Conservation (phyloP, 441 rosid species). For the Hypseocharis bilobata region DNA sequence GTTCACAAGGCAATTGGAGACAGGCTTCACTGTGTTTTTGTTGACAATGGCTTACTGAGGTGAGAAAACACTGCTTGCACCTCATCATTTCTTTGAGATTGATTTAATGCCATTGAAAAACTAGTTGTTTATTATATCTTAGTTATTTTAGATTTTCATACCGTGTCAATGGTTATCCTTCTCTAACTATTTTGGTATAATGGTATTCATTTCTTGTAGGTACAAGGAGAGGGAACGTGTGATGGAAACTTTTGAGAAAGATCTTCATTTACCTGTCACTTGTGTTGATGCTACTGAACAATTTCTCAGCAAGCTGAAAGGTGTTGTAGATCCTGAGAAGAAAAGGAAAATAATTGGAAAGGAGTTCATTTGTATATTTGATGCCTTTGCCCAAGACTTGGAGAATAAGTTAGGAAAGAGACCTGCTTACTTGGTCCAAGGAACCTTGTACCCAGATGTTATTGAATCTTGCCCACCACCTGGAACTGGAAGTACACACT, state of each 20-base stretch:
- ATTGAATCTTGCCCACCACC: constrained; percentile 98
- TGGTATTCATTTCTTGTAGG: constrained; percentile 30
- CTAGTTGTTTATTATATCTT: neutral
- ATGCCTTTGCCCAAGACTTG: constrained; percentile 62
- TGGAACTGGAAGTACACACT: constrained; percentile 70
- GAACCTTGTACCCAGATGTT: constrained; percentile 85
- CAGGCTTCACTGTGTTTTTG: constrained; percentile 82
- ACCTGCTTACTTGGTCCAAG: constrained; percentile 79
- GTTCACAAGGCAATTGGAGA: constrained; percentile 89
- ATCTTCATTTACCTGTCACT: constrained; percentile 72
- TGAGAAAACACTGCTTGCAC: constrained; percentile 18
- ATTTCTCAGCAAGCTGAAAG: constrained; percentile 72
- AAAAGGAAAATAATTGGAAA: constrained; percentile 87
- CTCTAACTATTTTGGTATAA: neutral
- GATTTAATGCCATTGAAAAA: neutral
- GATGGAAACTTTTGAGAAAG: constrained; percentile 71
- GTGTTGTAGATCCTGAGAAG: constrained; percentile 77
- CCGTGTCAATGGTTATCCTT: no score
- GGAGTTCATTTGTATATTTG: constrained; percentile 68
- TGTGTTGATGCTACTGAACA: constrained; percentile 69
- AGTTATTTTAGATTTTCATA: neutral
- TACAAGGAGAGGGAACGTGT: constrained; percentile 84
- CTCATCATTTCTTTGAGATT: neutral
- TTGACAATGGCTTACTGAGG: constrained; percentile 91
- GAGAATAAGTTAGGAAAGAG: constrained; percentile 62